A percentile compares a stretch with the other conserved stretches of the same genome.
These are phyloP conservation scores for Pisolithus marmoratus DNA, from an alignment of 768 basidiomycete species.

Conservation along the genomic window DNA sequence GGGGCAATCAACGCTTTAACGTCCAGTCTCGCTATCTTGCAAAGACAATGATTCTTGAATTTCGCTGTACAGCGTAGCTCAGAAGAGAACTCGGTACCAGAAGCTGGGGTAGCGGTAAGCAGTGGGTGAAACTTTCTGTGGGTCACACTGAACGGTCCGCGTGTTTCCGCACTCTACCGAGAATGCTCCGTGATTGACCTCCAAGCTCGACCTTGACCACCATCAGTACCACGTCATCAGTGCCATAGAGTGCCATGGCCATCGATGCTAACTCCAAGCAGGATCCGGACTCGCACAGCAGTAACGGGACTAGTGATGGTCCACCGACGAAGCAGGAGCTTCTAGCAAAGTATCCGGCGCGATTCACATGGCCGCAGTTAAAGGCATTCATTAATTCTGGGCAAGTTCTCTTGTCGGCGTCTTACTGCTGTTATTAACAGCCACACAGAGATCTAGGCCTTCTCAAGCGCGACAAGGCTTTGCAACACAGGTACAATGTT, in stretches of 20 bases:
- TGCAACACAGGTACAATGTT: slow-evolving; percentile 61
- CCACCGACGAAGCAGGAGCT: slow-evolving; percentile 68
- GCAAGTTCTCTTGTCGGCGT: slow-evolving; percentile 30
- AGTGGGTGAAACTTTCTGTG: too few relatives aligned
- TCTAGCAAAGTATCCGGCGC: slow-evolving; percentile 60
- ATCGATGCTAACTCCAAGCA: slow-evolving; percentile 1
- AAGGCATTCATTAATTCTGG: slow-evolving; percentile 78
- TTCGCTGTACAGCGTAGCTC: too few relatives aligned
- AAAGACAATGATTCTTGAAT: too few relatives aligned
- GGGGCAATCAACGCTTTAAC: too few relatives aligned
- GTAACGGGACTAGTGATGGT: slow-evolving; percentile 46
- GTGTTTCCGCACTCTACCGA: too few relatives aligned
- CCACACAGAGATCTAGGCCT: slow-evolving; percentile 68
- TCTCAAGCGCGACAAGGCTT: slow-evolving; percentile 63
- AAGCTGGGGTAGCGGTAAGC: too few relatives aligned
- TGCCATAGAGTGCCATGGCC: neutral
- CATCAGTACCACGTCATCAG: too few relatives aligned
- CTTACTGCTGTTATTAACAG: neutral
- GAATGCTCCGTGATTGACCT: too few relatives aligned
- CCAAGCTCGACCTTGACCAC: too few relatives aligned
- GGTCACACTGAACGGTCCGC: too few relatives aligned
- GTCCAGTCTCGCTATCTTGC: too few relatives aligned
- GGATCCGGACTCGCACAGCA: neutral
- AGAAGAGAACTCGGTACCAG: too few relatives aligned
- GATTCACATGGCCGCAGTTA: slow-evolving; percentile 71